Percentiles rank a stretch among this genome's conserved stretches.
These are phyloP conservation scores for Sungouiella blattae DNA, from an alignment of 805 yeast species.

Conservation along the genomic window DNA sequence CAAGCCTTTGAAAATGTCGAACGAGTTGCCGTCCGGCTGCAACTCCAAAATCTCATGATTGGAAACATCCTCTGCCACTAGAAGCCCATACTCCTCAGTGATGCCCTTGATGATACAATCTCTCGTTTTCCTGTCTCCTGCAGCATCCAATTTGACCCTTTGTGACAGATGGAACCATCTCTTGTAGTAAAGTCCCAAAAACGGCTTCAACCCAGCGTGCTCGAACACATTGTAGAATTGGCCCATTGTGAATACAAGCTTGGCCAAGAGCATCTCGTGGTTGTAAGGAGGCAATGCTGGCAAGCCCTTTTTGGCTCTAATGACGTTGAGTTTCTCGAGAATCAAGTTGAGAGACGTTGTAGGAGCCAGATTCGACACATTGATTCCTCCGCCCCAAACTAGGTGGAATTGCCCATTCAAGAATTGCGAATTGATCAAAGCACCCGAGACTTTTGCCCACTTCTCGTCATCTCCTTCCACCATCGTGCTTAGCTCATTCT, in stretches of 20 bases:
- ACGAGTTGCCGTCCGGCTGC: constrained; percentile 97
- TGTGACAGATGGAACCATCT: constrained; percentile 86
- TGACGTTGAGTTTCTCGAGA: constrained; percentile 55
- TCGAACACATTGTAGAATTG: constrained; percentile 56
- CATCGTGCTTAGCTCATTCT: constrained; percentile 30
- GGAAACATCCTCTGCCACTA: constrained; percentile 66
- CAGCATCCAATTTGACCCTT: constrained; percentile 49
- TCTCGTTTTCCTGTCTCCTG: constrained; percentile 44
- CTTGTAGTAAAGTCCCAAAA: constrained; percentile 68
- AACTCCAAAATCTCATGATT: constrained; percentile 62
- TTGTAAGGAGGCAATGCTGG: constrained; percentile 43
- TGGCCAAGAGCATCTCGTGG: constrained; percentile 60
- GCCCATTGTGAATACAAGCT: constrained; percentile 62
- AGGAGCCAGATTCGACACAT: constrained; percentile 82
- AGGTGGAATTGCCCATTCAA: constrained; percentile 57
- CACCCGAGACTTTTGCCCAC: constrained; percentile 78
- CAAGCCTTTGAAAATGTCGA: constrained; percentile 89
- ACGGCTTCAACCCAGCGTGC: constrained; percentile 61
- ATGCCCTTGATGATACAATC: constrained; percentile 75
- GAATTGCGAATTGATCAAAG: constrained; percentile 75
- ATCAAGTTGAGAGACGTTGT: constrained; percentile 82
- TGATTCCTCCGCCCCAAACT: constrained; percentile 85
- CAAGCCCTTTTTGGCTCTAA: constrained; percentile 42
- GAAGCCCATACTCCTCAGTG: constrained; percentile 77
- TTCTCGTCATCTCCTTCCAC: constrained; percentile 57